These are phyloP conservation scores for Auxenochlorella pyrenoidosa DNA, from an alignment of 139 green algal genomes.

Conservation along the genomic window DNA sequence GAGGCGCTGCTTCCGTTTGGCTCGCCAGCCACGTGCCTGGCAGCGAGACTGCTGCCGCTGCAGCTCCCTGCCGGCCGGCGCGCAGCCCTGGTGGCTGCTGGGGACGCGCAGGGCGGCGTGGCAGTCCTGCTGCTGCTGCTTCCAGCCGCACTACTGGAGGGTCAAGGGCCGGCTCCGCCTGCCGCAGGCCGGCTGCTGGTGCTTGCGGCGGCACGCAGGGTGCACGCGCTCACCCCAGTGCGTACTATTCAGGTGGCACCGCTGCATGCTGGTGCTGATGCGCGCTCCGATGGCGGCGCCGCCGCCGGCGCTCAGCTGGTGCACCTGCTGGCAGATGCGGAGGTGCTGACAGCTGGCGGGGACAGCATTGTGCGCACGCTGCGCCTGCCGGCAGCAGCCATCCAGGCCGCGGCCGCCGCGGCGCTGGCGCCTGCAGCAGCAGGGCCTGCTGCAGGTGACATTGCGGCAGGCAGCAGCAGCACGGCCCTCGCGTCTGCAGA, in stretches of 20 bases:
- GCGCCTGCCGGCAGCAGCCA: not conserved
- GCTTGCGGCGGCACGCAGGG: constrained; percentile 17
- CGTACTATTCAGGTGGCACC: not conserved
- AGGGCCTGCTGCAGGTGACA: not conserved
- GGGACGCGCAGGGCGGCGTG: not conserved
- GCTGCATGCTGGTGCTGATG: not conserved
- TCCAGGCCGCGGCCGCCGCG: not conserved
- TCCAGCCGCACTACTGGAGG: not conserved
- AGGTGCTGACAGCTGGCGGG: constrained; percentile 15
- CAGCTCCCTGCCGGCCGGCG: not conserved
- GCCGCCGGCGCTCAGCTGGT: not conserved
- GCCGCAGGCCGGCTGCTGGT: not conserved
- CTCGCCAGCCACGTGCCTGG: not conserved
- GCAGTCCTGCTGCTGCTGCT: constrained; percentile 10
- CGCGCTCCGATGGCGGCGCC: not conserved
- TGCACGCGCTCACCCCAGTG: constrained; percentile 13
- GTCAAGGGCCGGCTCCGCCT: not conserved
- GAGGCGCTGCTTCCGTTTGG: not conserved
- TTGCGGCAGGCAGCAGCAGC: not conserved
- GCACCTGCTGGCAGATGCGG: not conserved
- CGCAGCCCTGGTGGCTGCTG: constrained; percentile 12
- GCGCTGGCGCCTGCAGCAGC: not conserved
- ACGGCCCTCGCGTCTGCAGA: not conserved
- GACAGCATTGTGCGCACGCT: not conserved
- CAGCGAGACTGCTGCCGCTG: not conserved